phyloP scores from a whole-genome alignment of 768 basidiomycete species.

The Sarcodon aspratus region DNA sequence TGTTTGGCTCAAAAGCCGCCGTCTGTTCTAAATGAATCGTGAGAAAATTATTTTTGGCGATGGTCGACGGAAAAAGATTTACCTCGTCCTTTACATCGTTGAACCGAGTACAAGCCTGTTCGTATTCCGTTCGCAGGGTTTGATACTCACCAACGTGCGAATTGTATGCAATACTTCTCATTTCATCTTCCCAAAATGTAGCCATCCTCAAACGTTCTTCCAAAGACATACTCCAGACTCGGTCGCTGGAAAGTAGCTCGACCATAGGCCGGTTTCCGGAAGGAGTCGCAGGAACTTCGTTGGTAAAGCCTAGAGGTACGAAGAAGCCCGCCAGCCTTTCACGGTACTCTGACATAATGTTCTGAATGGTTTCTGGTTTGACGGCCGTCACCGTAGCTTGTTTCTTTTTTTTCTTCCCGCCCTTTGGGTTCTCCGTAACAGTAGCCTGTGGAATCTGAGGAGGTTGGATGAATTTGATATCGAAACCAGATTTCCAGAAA shows the following conservation, averaged over 20 bases:
- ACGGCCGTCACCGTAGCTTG: not conserved
- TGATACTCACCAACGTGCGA: slow-evolving; percentile 8
- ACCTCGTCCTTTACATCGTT: slow-evolving; percentile 18
- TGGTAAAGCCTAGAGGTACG: slow-evolving; percentile 6
- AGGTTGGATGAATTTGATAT: slow-evolving; percentile 11
- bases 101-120: slow-evolving; percentile 10
- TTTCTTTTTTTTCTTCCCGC: slow-evolving; percentile 1
- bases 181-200: slow-evolving; percentile 10
- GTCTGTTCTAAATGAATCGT: slow-evolving; percentile 31
- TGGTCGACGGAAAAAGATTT: not conserved
- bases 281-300: slow-evolving; percentile 2
- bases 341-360: not conserved
- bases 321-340: slow-evolving; percentile 3
- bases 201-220: slow-evolving; percentile 6
- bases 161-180: slow-evolving; percentile 6
- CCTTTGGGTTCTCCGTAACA: not conserved
- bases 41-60: not conserved
- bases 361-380: not conserved
- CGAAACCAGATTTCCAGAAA: slow-evolving; percentile 14
- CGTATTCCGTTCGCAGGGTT: slow-evolving; percentile 9
- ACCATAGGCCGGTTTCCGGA: not conserved
- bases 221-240: slow-evolving; percentile 8
- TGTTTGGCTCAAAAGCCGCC: slow-evolving; percentile 37
- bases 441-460: not conserved
- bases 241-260: not conserved